Conservation (phyloP, 1,284 basidiomycete genomes). For the Heterobasidion occidentale region DNA sequence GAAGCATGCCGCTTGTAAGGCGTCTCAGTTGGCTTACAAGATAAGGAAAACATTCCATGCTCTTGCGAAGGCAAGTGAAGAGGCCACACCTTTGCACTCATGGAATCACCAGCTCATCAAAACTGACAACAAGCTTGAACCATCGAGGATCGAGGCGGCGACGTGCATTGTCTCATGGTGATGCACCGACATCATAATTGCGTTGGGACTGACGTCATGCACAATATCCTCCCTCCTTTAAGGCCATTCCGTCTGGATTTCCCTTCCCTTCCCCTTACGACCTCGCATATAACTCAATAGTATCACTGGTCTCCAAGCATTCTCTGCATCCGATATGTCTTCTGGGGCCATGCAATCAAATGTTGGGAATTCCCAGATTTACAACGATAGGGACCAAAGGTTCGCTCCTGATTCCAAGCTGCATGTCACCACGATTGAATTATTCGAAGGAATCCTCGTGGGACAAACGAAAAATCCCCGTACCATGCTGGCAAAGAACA, state of each 20-base stretch:
- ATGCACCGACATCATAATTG: background rate
- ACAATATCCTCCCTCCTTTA: background rate
- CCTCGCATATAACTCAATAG: background rate
- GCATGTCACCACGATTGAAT: background rate
- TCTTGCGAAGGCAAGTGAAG: too few relatives aligned
- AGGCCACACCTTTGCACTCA: too few relatives aligned
- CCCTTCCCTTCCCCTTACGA: background rate
- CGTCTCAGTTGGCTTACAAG: too few relatives aligned
- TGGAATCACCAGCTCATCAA: too few relatives aligned
- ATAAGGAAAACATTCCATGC: too few relatives aligned
- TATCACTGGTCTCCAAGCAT: background rate
- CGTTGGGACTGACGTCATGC: conserved; percentile 1
- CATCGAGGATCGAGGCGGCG: too few relatives aligned
- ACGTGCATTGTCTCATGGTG: too few relatives aligned
- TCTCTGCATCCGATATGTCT: conserved; percentile 11
- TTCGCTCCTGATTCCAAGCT: conserved; percentile 8
- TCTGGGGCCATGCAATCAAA: conserved; percentile 37
- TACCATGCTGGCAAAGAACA: conserved; percentile 22
- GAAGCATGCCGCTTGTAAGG: too few relatives aligned
- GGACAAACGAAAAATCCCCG: conserved; percentile 1
- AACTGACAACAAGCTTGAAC: too few relatives aligned
- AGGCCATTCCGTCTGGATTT: background rate
- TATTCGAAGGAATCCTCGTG: conserved; percentile 3
- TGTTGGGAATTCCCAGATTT: conserved; percentile 35
- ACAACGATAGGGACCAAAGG: conserved; percentile 36